phyloP scores from a whole-genome alignment of 352 stramenopile species.

The Globisporangium camurandrum region DNA sequence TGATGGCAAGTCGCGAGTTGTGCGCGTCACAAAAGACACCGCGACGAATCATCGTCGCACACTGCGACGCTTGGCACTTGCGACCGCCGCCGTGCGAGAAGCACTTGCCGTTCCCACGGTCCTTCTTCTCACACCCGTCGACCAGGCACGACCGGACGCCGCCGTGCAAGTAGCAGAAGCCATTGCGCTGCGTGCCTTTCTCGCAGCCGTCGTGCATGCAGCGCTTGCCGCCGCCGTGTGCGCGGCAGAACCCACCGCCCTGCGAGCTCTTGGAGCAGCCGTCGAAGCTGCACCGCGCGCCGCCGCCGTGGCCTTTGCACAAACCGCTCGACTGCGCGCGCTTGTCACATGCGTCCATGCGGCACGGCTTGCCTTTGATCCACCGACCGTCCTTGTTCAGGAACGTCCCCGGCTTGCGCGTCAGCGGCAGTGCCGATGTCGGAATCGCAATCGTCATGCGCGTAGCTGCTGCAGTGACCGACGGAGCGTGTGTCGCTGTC shows the following conservation, averaged over 20 bases:
- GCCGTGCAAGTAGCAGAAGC: constrained; percentile 75
- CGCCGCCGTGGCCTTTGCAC: constrained; percentile 77
- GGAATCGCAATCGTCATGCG: constrained; percentile 20
- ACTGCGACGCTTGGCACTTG: constrained; percentile 57
- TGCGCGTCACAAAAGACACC: constrained; percentile 54
- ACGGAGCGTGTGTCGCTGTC: neutral
- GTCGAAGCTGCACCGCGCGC: constrained; percentile 65
- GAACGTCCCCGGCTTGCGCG: constrained; percentile 75
- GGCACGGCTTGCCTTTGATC: constrained; percentile 83
- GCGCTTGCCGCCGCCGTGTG: constrained; percentile 74
- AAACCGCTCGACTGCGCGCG: constrained; percentile 71
- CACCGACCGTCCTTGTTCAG: constrained; percentile 84
- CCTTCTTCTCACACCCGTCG: constrained; percentile 70
- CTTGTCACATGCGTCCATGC: constrained; percentile 65
- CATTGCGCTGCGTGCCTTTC: constrained; percentile 74
- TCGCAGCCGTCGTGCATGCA: constrained; percentile 67
- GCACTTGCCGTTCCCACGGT: constrained; percentile 81
- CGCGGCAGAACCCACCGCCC: constrained; percentile 64
- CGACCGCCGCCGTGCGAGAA: constrained; percentile 69
- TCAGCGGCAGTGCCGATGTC: constrained; percentile 24
- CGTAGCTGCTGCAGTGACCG: constrained; percentile 20
- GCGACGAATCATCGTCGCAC: constrained; percentile 57
- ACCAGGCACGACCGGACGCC: constrained; percentile 65
- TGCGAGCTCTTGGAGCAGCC: constrained; percentile 73
- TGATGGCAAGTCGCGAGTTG: constrained; percentile 20